phyloP scores from a whole-genome alignment of 768 basidiomycete genomes.

The Collybia mongolica region DNA sequence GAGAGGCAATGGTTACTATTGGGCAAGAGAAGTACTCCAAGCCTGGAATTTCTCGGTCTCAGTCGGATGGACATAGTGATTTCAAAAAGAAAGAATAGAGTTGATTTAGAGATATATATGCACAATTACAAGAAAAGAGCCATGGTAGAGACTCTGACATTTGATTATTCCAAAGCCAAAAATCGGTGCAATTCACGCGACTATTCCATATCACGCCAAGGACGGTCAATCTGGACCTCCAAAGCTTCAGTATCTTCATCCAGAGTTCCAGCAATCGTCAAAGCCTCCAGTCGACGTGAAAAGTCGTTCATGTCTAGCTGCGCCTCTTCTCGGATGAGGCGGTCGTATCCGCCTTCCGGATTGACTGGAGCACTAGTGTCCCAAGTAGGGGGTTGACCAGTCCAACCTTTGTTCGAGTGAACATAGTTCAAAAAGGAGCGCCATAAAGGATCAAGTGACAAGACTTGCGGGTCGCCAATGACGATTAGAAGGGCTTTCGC shows the following conservation, averaged over 20 bases:
- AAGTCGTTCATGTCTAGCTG: constrained; percentile 34
- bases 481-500: constrained; percentile 63
- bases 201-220: constrained; percentile 15
- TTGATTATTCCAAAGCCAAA: too few species aligned
- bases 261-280: constrained; percentile 13
- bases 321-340: constrained; percentile 17
- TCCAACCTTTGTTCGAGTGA: constrained; percentile 49
- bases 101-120: too few species aligned
- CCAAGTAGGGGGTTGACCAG: constrained; percentile 38
- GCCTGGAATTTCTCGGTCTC: too few species aligned
- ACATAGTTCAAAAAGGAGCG: constrained; percentile 59
- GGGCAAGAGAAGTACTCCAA: too few species aligned
- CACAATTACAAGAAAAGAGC: too few species aligned
- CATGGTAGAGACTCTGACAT: too few species aligned
- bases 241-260: constrained; percentile 13
- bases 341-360: constrained; percentile 20
- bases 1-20: too few species aligned
- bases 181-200: too few species aligned
- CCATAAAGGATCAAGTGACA: constrained; percentile 62
- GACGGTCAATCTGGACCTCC: constrained; percentile 18
- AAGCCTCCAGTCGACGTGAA: constrained; percentile 24
- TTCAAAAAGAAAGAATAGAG: too few species aligned
- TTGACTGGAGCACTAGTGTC: constrained; percentile 24
- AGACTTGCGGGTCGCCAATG: constrained; percentile 57
- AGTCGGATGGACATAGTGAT: too few species aligned